Evolutionary conservation across 306 rosid genomes (phyloP).

Genomic region (Castanea mollissima): DNA sequence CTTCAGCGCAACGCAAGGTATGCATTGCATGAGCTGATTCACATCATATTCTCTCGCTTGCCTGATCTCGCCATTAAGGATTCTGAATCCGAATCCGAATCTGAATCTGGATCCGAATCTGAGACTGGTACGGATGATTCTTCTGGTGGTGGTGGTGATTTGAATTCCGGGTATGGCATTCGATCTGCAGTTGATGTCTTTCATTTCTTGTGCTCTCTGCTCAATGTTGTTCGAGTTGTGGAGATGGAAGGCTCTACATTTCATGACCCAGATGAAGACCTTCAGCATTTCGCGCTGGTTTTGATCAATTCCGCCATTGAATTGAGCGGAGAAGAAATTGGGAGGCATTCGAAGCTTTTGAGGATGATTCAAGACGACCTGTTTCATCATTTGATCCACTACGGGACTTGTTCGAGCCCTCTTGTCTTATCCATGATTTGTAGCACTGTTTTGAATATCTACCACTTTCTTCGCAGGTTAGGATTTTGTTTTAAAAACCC

Average conservation of each 20-base stretch:
- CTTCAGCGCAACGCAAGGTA: slow-evolving; percentile 67
- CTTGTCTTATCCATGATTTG: slow-evolving; percentile 90
- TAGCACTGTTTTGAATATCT: slow-evolving; percentile 80
- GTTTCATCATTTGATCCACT: slow-evolving; percentile 85
- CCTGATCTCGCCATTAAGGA: slow-evolving; percentile 49
- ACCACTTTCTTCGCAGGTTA: slow-evolving; percentile 81
- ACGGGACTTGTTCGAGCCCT: slow-evolving; percentile 69
- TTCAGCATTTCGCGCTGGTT: slow-evolving; percentile 74
- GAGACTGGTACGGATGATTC: too few species aligned
- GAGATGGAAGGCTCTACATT: slow-evolving; percentile 57
- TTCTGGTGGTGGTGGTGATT: slow-evolving; percentile 4
- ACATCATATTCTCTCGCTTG: slow-evolving; percentile 55
- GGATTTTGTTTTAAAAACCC: not conserved
- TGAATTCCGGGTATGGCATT: slow-evolving; percentile 58
- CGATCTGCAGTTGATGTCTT: slow-evolving; percentile 73
- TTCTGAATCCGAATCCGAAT: slow-evolving; percentile 39
- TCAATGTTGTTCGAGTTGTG: slow-evolving; percentile 61
- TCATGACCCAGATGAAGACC: slow-evolving; percentile 66
- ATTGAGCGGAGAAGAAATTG: slow-evolving; percentile 74
- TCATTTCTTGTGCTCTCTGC: slow-evolving; percentile 77
- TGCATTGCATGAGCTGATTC: slow-evolving; percentile 84
- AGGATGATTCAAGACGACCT: slow-evolving; percentile 88
- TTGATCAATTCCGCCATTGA: slow-evolving; percentile 79
- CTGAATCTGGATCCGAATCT: too few species aligned
- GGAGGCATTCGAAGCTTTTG: slow-evolving; percentile 70